These are phyloP conservation scores for Thymus quinquecostatus DNA, from an alignment of 257 asterid species.

Conservation along the genomic window DNA sequence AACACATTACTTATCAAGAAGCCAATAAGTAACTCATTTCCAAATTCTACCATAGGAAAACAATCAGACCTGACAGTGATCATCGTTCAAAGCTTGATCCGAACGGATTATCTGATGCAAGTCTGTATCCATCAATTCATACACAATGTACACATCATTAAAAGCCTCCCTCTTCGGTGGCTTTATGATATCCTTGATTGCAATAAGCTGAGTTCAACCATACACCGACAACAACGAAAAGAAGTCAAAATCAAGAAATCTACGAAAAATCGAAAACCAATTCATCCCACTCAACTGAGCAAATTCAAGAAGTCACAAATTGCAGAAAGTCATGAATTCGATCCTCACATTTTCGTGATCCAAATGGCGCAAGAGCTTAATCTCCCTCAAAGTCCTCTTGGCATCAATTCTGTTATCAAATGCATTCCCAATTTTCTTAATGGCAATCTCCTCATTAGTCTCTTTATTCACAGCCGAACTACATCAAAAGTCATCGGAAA, in stretches of 20 bases:
- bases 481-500: conserved; percentile 13
- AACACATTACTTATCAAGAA: conserved; percentile 2
- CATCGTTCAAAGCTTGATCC: conserved; percentile 69
- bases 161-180: conserved; percentile 73
- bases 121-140: conserved; percentile 84
- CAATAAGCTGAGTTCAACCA: conserved; percentile 55
- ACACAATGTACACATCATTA: conserved; percentile 80
- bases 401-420: conserved; percentile 81
- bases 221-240: conserved; percentile 1
- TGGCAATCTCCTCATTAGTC: conserved; percentile 77
- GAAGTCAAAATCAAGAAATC: background rate
- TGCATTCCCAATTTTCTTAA: conserved; percentile 85
- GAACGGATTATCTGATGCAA: conserved; percentile 93
- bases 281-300: background rate
- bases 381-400: conserved; percentile 83
- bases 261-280: background rate
- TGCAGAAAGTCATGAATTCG: background rate
- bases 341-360: conserved; percentile 76
- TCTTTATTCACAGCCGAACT: conserved; percentile 80
- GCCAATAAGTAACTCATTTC: background rate
- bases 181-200: conserved; percentile 77
- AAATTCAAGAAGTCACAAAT: too few species aligned
- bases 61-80: conserved; percentile 72
- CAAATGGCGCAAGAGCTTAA: conserved; percentile 79
- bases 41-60: background rate